phyloP scores from a whole-genome alignment of 2,329 filamentous ascomycete species.

The Cladosporium sp. region DNA sequence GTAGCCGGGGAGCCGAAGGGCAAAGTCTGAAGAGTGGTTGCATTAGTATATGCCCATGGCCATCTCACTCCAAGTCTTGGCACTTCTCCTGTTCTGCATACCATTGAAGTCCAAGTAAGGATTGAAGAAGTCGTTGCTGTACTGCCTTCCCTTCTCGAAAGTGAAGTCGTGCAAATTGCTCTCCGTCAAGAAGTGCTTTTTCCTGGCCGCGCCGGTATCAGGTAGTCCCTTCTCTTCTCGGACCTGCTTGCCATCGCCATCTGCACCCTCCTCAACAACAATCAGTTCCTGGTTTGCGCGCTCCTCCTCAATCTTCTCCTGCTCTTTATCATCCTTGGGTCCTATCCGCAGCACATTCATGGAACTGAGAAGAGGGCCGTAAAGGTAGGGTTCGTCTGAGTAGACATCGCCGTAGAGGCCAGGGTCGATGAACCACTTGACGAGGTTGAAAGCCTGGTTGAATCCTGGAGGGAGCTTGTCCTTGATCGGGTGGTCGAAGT shows the following conservation, averaged over 20 bases:
- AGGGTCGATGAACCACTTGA: conserved; percentile 88
- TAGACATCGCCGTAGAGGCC: conserved; percentile 87
- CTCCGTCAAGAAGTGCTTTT: conserved; percentile 58
- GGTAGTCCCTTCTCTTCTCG: conserved; percentile 40
- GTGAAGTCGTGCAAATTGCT: conserved; percentile 52
- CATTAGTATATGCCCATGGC: conserved; percentile 2
- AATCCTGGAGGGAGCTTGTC: conserved; percentile 84
- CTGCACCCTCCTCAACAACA: conserved; percentile 50
- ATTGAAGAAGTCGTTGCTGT: conserved; percentile 77
- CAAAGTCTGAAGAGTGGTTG: conserved; percentile 50
- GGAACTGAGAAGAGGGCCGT: conserved; percentile 73
- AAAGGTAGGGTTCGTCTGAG: conserved; percentile 79
- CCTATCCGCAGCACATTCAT: conserved; percentile 76
- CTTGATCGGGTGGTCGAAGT: conserved; percentile 87
- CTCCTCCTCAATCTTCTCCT: conserved; percentile 28
- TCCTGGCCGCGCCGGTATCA: conserved; percentile 42
- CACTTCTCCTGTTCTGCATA: conserved; percentile 25
- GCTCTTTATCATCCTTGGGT: conserved; percentile 34
- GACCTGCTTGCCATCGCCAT: conserved; percentile 40
- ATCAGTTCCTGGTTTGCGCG: conserved; percentile 60
- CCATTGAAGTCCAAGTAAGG: conserved; percentile 84
- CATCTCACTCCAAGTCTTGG: background rate
- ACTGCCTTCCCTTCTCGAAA: conserved; percentile 59
- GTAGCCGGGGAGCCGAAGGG: conserved; percentile 63
- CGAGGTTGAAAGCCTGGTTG: conserved; percentile 74